A percentile compares a stretch with the other conserved stretches of the same genome.
phyloP scores from a whole-genome alignment of 257 asterid genomes.

The Scutellaria minor region DNA sequence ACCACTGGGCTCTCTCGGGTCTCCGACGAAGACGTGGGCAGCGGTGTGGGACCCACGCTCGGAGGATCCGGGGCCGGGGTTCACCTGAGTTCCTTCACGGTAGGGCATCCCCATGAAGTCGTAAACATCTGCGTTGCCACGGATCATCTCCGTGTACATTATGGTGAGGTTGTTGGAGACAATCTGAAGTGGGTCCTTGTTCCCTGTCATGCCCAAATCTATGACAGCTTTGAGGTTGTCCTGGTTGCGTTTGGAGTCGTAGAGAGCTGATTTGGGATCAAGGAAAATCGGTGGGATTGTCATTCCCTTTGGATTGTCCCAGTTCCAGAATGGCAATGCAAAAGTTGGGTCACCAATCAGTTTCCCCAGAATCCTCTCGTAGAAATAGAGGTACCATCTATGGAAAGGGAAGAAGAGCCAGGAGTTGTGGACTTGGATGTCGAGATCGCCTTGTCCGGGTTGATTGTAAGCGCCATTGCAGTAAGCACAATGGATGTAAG shows the following conservation, averaged over 20 bases:
- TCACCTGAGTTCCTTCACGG: constrained; percentile 35
- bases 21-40: constrained; percentile 43
- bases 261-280: constrained; percentile 33
- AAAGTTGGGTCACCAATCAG: constrained; percentile 45
- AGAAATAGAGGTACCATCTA: constrained; percentile 50
- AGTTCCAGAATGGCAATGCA: constrained; percentile 51
- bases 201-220: constrained; percentile 37
- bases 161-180: constrained; percentile 38
- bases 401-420: constrained; percentile 57
- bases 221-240: constrained; percentile 24
- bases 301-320: constrained; percentile 47
- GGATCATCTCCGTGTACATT: constrained; percentile 45
- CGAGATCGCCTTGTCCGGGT: constrained; percentile 32
- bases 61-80: constrained; percentile 44
- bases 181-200: constrained; percentile 28
- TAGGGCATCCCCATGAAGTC: constrained; percentile 49
- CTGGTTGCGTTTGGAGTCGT: constrained; percentile 35
- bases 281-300: constrained; percentile 37
- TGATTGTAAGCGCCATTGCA: constrained; percentile 49
- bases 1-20: constrained; percentile 37
- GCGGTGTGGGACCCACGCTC: constrained; percentile 49
- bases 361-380: constrained; percentile 45
- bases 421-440: constrained; percentile 41
- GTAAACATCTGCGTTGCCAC: constrained; percentile 27
- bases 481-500: constrained; percentile 47